These are phyloP conservation scores for Imleria badia DNA, from an alignment of 768 basidiomycete genomes.

Conservation along the genomic window DNA sequence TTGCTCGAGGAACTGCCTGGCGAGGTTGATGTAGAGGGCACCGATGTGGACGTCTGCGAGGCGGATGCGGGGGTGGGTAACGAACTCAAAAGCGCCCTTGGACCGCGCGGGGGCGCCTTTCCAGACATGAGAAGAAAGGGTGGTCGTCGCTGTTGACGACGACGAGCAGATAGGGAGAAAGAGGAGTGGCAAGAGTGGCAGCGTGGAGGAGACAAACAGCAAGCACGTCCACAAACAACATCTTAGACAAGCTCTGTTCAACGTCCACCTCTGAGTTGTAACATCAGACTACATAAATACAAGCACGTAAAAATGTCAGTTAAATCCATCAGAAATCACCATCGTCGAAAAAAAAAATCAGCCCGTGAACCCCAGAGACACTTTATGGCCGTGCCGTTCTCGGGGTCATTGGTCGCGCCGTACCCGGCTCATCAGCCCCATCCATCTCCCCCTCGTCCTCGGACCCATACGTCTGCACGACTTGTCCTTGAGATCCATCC, in stretches of 20 bases:
- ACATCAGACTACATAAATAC: neutral
- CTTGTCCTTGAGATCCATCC: neutral
- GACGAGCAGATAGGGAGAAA: constrained; percentile 18
- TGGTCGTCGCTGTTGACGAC: constrained; percentile 26
- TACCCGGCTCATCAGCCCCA: constrained; percentile 4
- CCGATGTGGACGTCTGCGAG: constrained; percentile 32
- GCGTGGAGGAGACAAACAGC: constrained; percentile 23
- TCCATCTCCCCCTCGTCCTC: constrained; percentile 4
- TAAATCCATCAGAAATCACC: no score
- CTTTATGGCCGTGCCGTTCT: constrained; percentile 19
- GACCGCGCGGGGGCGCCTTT: constrained; percentile 74
- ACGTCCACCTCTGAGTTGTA: no score
- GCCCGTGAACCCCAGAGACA: neutral
- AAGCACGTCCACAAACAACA: constrained; percentile 17
- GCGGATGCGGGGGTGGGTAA: constrained; percentile 32
- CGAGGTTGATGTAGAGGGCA: constrained; percentile 35
- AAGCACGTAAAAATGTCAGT: neutral
- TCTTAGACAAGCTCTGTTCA: constrained; percentile 7
- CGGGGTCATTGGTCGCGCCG: constrained; percentile 16
- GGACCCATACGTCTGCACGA: neutral
- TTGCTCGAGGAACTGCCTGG: constrained; percentile 35
- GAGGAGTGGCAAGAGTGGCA: constrained; percentile 4
- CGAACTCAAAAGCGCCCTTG: constrained; percentile 61
- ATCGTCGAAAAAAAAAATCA: neutral
- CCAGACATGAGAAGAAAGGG: constrained; percentile 52